Evolutionary conservation across 345 rosid genomes (phyloP).

Genomic region (Lumnitzera racemosa): DNA sequence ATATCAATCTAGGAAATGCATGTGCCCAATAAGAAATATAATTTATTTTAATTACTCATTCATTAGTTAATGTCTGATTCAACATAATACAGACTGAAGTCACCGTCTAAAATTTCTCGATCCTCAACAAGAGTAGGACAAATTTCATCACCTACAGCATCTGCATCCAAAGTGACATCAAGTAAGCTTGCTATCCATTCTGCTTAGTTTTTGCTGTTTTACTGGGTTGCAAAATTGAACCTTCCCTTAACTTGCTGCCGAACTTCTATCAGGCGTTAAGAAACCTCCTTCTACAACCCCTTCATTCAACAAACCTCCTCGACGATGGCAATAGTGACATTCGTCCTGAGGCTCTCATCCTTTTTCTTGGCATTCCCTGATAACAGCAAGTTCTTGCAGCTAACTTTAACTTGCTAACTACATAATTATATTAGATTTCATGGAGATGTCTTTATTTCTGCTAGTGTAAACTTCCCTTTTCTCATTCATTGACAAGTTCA

Average conservation of each 20-base stretch:
- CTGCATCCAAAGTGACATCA: constrained; percentile 17
- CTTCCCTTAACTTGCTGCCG: constrained; percentile 1
- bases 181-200: not conserved
- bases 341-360: no score
- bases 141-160: constrained; percentile 11
- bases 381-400: no score
- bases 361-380: no score
- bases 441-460: no score
- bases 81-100: constrained; percentile 18
- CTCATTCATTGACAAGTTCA: no score
- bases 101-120: constrained; percentile 12
- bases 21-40: no score
- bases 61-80: not conserved
- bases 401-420: no score
- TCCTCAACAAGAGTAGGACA: constrained; percentile 26
- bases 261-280: constrained; percentile 28
- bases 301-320: constrained; percentile 29
- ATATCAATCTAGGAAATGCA: no score
- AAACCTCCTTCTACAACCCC: constrained; percentile 21
- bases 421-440: no score
- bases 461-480: no score
- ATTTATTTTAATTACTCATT: no score
- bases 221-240: no score
- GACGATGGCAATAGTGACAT: constrained; percentile 34
- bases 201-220: not conserved